Evolutionary conservation across 306 rosid species (phyloP).

Genomic region (Comarum palustre): DNA sequence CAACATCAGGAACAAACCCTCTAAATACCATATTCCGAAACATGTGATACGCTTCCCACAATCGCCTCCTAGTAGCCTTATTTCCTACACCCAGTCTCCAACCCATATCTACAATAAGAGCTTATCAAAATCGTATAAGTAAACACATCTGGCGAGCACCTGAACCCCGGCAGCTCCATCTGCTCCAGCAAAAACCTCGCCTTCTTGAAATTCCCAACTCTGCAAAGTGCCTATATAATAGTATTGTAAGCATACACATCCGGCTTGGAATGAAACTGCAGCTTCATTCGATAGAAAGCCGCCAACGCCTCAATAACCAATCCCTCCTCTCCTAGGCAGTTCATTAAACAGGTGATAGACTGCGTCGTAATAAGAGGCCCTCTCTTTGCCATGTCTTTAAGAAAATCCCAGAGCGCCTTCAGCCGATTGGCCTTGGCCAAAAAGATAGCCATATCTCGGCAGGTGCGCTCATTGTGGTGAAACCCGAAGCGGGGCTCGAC

Average conservation of each 20-base stretch:
- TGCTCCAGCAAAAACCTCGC: conserved; percentile 70
- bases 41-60: conserved; percentile 80
- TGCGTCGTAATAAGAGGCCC: conserved; percentile 48
- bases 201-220: conserved; percentile 63
- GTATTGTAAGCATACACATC: conserved; percentile 71
- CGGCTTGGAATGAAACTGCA: conserved; percentile 59
- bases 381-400: conserved; percentile 46
- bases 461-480: conserved; percentile 53
- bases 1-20: conserved; percentile 78
- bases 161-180: conserved; percentile 86
- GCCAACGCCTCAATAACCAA: conserved; percentile 60
- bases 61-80: conserved; percentile 67
- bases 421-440: conserved; percentile 50
- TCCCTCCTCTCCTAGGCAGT: conserved; percentile 80
- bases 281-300: conserved; percentile 69
- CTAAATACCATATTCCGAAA: conserved; percentile 77
- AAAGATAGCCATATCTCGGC: conserved; percentile 72
- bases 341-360: conserved; percentile 79
- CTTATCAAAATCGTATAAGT: conserved; percentile 73
- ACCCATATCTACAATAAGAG: conserved; percentile 59
- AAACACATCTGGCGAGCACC: conserved; percentile 65
- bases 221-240: conserved; percentile 56
- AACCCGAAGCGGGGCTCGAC: conserved; percentile 56
- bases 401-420: conserved; percentile 60
- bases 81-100: conserved; percentile 70